phyloP scores from a whole-genome alignment of 768 basidiomycete species.

The Phaffia australis region DNA sequence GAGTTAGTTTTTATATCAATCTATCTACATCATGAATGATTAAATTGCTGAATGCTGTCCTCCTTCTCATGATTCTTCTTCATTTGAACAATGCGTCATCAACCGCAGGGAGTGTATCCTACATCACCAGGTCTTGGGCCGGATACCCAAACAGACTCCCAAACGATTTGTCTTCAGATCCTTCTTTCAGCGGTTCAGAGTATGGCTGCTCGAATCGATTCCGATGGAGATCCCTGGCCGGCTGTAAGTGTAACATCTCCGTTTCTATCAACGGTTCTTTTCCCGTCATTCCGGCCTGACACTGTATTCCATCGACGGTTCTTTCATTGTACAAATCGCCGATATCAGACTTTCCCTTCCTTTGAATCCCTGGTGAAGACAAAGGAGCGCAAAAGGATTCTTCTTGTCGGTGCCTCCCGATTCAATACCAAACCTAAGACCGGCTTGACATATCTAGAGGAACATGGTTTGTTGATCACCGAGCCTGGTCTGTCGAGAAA shows the following conservation, averaged over 20 bases:
- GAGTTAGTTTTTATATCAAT: conserved; percentile 44
- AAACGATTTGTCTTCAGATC: conserved; percentile 78
- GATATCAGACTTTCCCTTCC: conserved; percentile 47
- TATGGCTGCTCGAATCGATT: conserved; percentile 60
- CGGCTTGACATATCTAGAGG: conserved; percentile 81
- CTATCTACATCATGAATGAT: conserved; percentile 1
- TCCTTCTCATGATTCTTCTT: not conserved
- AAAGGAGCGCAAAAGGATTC: conserved; percentile 77
- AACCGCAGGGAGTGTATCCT: conserved; percentile 66
- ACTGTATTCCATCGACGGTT: not conserved
- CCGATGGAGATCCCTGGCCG: conserved; percentile 38
- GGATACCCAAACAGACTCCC: conserved; percentile 61
- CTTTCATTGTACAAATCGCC: not conserved
- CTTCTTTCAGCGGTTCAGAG: conserved; percentile 75
- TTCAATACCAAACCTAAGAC: conserved; percentile 91
- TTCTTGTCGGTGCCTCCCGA: conserved; percentile 66
- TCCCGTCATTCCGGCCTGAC: not conserved
- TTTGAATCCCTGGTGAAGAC: conserved; percentile 50
- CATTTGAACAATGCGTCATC: not conserved
- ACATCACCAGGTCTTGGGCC: conserved; percentile 45
- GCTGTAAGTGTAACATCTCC: not conserved
- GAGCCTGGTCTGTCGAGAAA: conserved; percentile 35
- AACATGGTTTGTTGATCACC: conserved; percentile 63
- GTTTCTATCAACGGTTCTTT: not conserved
- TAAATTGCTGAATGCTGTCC: not conserved